Evolutionary conservation across 345 rosid genomes (phyloP).

Genomic region (Reutealis trisperma): DNA sequence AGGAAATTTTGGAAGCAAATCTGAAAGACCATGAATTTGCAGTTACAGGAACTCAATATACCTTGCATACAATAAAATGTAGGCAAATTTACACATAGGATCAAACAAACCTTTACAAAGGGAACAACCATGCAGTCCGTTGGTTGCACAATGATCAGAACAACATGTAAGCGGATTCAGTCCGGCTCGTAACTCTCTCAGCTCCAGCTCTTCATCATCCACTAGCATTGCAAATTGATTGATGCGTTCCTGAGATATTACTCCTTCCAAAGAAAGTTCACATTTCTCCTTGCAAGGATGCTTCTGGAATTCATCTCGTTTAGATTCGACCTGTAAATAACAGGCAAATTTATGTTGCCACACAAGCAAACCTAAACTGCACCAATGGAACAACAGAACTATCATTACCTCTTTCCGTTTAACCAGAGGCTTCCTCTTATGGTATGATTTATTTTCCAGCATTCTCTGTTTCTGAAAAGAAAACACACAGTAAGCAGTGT

Average conservation of each 20-base stretch:
- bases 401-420: slow-evolving; percentile 58
- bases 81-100: slow-evolving; percentile 14
- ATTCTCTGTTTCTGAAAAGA: slow-evolving; percentile 56
- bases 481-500: slow-evolving; percentile 26
- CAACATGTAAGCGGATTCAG: slow-evolving; percentile 58
- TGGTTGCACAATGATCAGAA: slow-evolving; percentile 63
- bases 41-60: slow-evolving; percentile 13
- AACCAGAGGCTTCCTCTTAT: slow-evolving; percentile 52
- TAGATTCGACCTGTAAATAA: slow-evolving; percentile 50
- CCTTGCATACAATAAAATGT: slow-evolving; percentile 6
- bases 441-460: slow-evolving; percentile 46
- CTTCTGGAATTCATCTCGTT: slow-evolving; percentile 35
- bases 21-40: slow-evolving; percentile 47
- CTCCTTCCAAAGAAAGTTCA: slow-evolving; percentile 60
- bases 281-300: slow-evolving; percentile 55
- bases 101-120: slow-evolving; percentile 77
- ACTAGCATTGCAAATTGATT: slow-evolving; percentile 51
- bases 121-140: slow-evolving; percentile 53
- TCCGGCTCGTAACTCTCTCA: slow-evolving; percentile 72
- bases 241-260: slow-evolving; percentile 35
- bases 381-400: slow-evolving; percentile 12
- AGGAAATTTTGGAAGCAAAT: slow-evolving; percentile 83
- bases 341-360: slow-evolving; percentile 19
- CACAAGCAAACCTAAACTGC: slow-evolving; percentile 17
- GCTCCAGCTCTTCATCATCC: slow-evolving; percentile 94